Base-by-base conservation (phyloP, 805 yeast species). In the Candida loeiensis region DNA sequence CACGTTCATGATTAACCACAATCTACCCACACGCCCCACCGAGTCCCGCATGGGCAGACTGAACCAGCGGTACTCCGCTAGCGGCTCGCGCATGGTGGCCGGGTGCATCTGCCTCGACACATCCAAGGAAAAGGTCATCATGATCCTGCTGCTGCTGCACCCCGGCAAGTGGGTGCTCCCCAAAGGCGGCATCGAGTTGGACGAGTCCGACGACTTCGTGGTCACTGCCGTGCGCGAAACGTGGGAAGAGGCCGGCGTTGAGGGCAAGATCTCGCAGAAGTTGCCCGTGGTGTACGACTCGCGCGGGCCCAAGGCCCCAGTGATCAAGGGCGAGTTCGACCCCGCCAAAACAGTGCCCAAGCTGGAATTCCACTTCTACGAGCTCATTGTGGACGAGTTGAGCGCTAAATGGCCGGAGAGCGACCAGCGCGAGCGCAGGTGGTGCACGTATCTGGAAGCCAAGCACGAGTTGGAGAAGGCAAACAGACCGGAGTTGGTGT, bases 201-300 rank as follows among this genome's bases (percentile, higher is more conserved):
- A 93, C 59, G 99, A 87, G 60, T 61, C 65, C 3, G 73, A 67
- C 30, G 71, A 66, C 44, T 66, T 48, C 38, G 59, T 56, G 6
- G 57, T 63, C 3, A 65, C 85, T 4, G 97, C 97, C 0, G 66
- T 74, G 13, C 71, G 99, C 44, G 99, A 93, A 57, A 86, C 95
- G 0, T 93, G 99, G 99, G 99, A 93, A 60, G 99, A 93, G 63
- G 93, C 95, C 0, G 99, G 99, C 0, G 85, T 85, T 17, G 75
- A 74, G 25, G 96, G 97, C 6, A 64, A 58, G 13, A 70, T 89
- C 3, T 52, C 68, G 3, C 50, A 55, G 29, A 69, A 71, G 43
- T 63, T 91, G 30, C 95, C 91, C 0, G 67, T 76, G 0, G 81
- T 85, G 18, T 75, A 74, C 34, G 96, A 90, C 45, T 54, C 59